Base-by-base conservation (phyloP, 2,329 filamentous ascomycete genomes). In the Diplodia corticola region DNA sequence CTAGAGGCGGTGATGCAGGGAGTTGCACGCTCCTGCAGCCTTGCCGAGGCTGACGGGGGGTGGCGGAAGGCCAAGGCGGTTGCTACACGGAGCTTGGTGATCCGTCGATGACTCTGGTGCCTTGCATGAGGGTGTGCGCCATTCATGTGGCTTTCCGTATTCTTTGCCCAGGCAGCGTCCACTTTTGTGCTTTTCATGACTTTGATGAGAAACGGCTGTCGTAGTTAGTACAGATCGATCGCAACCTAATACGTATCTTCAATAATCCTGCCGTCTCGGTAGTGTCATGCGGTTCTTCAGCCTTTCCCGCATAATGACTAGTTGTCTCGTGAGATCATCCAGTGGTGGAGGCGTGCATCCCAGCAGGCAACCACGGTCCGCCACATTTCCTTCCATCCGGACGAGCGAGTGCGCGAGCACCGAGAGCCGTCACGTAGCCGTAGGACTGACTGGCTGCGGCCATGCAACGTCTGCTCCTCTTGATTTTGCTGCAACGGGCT, bases 51-150 rank as follows among this genome's bases (percentile, higher is more conserved):
- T 60, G 55, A 33, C 55, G 20, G 40, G 40, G 40, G 40, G 40
- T 44, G 40, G 40, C 40, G 40, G 26, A 28, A 35, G 22, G 57
- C 57, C 44, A 61, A 61, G 57, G 15, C 26, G 51, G 40, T 49
- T 44, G 57, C 40, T 46, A 61, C 57, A 35, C 40, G 40, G 57
- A 61, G 44, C 57, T 61, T 61, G 44, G 57, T 61, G 57, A 61
- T 61, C 57, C 57, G 44, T 48, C 22, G 22, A 60, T 40, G 24
- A 60, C 55, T 46, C 33, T 44, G 55, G 55, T 48, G 55, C 55
- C 55, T 60, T 60, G 55, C 55, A 60, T 30, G 26, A 28, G 28
- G 12, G 9, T 33, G 26, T 37, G 26, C 44, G 57, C 44, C 26
- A 61, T n/a, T 35, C 17, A 40, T 46, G 55, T 60, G 40, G 55